A percentile compares a stretch with the other conserved stretches of the same genome.
phyloP scores from a whole-genome alignment of 257 asterid genomes.

The Capsicum baccatum region DNA sequence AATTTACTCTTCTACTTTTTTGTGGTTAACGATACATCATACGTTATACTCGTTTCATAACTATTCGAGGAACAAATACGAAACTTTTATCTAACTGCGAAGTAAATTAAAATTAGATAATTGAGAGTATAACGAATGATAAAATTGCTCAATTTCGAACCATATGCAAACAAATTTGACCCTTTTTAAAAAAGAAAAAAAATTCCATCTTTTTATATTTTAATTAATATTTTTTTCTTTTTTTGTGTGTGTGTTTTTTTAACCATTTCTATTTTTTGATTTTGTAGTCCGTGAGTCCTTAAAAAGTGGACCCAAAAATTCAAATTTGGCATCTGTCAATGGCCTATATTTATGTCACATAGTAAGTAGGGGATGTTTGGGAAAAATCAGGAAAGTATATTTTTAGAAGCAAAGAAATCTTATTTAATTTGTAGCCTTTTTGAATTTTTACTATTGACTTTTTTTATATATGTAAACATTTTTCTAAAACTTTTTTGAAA shows the following conservation, averaged over 20 bases:
- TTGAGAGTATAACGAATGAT: no score
- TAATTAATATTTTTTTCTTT: no score
- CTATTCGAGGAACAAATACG: no score
- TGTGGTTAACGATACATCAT: no score
- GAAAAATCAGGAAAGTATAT: conserved; percentile 40
- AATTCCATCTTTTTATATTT: no score
- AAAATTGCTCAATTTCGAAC: no score
- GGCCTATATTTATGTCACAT: conserved; percentile 46
- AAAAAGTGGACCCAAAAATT: conserved; percentile 39
- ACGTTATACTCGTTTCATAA: no score
- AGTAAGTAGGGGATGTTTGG: conserved; percentile 47
- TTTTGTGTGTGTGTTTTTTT: not conserved
- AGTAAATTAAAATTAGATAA: no score
- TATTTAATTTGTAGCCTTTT: conserved; percentile 2
- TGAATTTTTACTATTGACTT: conserved; percentile 31
- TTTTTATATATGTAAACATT: not conserved
- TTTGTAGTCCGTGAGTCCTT: conserved; percentile 14
- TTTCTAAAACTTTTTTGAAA: no score
- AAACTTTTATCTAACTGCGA: no score
- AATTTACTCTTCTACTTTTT: not conserved
- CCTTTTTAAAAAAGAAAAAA: no score
- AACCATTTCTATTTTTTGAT: not conserved
- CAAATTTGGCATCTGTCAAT: conserved; percentile 49
- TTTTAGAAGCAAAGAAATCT: conserved; percentile 5
- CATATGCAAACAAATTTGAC: no score